Evolutionary conservation across 192 early-diverging fungal species (phyloP).

Genomic region (Endogone sp.): DNA sequence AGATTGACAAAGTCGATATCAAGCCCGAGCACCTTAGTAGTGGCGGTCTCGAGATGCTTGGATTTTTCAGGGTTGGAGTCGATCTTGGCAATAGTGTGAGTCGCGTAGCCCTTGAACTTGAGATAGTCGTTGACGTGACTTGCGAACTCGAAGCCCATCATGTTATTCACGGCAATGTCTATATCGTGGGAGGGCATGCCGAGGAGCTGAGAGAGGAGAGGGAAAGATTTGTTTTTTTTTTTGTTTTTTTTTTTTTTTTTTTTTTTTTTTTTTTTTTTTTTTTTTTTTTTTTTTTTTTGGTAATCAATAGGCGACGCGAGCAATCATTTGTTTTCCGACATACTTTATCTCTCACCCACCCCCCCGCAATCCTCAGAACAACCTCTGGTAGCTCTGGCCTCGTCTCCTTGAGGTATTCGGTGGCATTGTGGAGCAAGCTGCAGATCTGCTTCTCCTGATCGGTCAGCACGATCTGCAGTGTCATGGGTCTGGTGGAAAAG

Average conservation of each 20-base stretch:
- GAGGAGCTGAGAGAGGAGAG: constrained; percentile 59
- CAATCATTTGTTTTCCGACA: background rate
- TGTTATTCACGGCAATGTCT: constrained; percentile 90
- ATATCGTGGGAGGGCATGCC: constrained; percentile 84
- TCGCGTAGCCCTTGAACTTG: constrained; percentile 28
- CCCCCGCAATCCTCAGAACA: constrained; percentile 88
- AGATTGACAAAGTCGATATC: constrained; percentile 95
- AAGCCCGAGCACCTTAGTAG: constrained; percentile 71
- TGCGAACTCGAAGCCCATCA: constrained; percentile 94
- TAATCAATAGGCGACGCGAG: background rate
- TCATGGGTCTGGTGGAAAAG: background rate
- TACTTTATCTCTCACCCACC: constrained; percentile 98
- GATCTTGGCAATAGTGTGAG: constrained; percentile 73
- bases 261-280: no score
- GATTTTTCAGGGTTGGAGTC: constrained; percentile 89
- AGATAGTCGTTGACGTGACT: constrained; percentile 65
- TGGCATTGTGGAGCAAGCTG: constrained; percentile 56
- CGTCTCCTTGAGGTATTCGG: constrained; percentile 43
- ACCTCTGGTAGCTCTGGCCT: constrained; percentile 46
- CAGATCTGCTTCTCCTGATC: constrained; percentile 66
- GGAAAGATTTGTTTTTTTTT: no score
- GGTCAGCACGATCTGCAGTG: constrained; percentile 47
- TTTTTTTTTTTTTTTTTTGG: no score
- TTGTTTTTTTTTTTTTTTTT: no score
- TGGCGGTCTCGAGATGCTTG: constrained; percentile 98